These are phyloP conservation scores for Metarhizium album DNA, from an alignment of 2,329 filamentous ascomycete genomes.

Conservation along the genomic window DNA sequence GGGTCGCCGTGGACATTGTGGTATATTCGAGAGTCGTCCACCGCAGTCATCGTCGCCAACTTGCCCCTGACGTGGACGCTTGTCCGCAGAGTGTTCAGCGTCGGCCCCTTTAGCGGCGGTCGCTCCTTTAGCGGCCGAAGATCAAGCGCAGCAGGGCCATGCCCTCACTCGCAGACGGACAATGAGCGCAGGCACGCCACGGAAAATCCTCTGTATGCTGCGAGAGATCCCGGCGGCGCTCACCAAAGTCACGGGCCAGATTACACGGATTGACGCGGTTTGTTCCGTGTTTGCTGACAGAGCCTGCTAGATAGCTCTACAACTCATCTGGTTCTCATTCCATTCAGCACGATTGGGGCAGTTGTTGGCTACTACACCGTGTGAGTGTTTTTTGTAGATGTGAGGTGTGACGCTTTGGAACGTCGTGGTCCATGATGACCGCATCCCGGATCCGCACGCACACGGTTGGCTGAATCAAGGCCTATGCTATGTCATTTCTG, in stretches of 20 bases:
- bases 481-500: too few relatives aligned
- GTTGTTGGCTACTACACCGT: too few relatives aligned
- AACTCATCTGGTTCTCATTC: not conserved
- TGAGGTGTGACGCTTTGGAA: too few relatives aligned
- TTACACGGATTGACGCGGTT: not conserved
- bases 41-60: conserved; percentile 31
- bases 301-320: not conserved
- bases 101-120: conserved; percentile 13
- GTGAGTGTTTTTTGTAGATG: too few relatives aligned
- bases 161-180: not conserved
- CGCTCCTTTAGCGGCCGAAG: not conserved
- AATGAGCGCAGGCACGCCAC: not conserved
- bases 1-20: conserved; percentile 29
- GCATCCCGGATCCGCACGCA: too few relatives aligned
- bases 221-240: not conserved
- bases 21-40: conserved; percentile 35
- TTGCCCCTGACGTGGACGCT: conserved; percentile 32
- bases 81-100: conserved; percentile 23
- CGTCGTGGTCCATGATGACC: too few relatives aligned
- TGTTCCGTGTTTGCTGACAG: not conserved
- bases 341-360: too few relatives aligned
- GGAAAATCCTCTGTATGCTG: not conserved
- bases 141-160: not conserved
- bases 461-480: too few relatives aligned
- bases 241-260: not conserved